Base-by-base conservation (phyloP, 306 rosid species). In the Pachyrhizus erosus region DNA sequence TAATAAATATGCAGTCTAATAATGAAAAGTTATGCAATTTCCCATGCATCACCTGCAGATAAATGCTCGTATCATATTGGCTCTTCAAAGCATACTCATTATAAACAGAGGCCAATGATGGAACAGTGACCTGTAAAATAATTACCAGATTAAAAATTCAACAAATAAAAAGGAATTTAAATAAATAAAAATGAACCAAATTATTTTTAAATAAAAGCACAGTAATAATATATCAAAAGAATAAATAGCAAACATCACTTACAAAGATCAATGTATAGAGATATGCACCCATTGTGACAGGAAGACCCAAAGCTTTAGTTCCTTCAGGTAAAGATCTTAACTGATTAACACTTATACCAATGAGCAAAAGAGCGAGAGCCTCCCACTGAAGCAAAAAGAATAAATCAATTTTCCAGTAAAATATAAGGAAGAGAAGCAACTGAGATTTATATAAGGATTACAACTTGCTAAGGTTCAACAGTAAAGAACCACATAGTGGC, bases 81-180 rank as follows among this genome's bases (percentile, higher is more conserved):
- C 99, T 96, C 89, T 96, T 96, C 93, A 96, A 83, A 84, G 99
- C 99, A 87, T 94, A 96, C 88, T 96, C 99, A 73, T 96, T 96
- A 82, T 88, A 96, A 58, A 96, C 99, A 57, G 99, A 96, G 76
- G 99, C 99, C 91, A 96, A 34, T 10, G 99, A 96, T 46, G 99
- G 99, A 83, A 96, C 94, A 29, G 98, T 94, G 60, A 94, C 97
- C 99, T 96, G 90, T 52, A 91, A 87, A 83, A 85, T 79, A 33
- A 82, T 77, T 69, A 75, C 48, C 48, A 43, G 74, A 57, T 71
- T 80, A 64, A 83, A 84, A 66, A 65, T 40, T 77, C 43, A 31
- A 54, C 70, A 65, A 43, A 48, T 54, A 77, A 7, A 87, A 80
- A 23, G 26, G 24, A 71, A 68, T 74, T 26, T 14, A 29, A 72